Conservation (phyloP, 106 monocot species). For the Allium fistulosum region DNA sequence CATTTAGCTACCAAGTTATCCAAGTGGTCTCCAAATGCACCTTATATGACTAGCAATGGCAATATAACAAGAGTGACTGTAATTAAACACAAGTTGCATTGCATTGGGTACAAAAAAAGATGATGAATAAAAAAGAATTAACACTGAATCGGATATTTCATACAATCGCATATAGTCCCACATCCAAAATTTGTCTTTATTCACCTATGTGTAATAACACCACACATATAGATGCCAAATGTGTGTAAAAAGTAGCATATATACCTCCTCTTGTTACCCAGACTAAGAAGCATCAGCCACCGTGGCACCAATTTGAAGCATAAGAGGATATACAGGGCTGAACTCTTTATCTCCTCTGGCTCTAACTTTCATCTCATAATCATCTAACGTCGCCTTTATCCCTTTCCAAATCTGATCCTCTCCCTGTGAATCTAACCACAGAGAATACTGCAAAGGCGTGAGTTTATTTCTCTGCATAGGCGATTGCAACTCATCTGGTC, state of each 20-base stretch:
- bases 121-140: too few relatives aligned
- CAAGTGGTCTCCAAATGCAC: too few relatives aligned
- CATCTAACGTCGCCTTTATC: conserved; percentile 78
- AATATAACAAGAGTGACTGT: too few relatives aligned
- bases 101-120: too few relatives aligned
- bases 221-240: neutral
- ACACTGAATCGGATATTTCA: too few relatives aligned
- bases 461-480: conserved; percentile 83
- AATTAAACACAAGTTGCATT: too few relatives aligned
- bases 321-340: conserved; percentile 66
- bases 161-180: too few relatives aligned
- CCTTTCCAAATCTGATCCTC: conserved; percentile 94
- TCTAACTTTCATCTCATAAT: conserved; percentile 63
- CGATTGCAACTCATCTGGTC: conserved; percentile 73
- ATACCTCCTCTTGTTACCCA: neutral
- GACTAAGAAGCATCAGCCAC: conserved; percentile 23
- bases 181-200: conserved; percentile 2
- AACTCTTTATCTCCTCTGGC: conserved; percentile 54
- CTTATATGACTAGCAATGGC: too few relatives aligned
- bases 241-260: neutral
- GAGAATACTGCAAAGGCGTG: conserved; percentile 69
- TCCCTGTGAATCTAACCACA: conserved; percentile 94
- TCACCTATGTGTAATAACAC: neutral
- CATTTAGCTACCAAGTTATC: too few relatives aligned
- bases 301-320: conserved; percentile 77